Evolutionary conservation across 2,329 filamentous ascomycete species (phyloP).

Genomic region (Cytospora schulzeri): DNA sequence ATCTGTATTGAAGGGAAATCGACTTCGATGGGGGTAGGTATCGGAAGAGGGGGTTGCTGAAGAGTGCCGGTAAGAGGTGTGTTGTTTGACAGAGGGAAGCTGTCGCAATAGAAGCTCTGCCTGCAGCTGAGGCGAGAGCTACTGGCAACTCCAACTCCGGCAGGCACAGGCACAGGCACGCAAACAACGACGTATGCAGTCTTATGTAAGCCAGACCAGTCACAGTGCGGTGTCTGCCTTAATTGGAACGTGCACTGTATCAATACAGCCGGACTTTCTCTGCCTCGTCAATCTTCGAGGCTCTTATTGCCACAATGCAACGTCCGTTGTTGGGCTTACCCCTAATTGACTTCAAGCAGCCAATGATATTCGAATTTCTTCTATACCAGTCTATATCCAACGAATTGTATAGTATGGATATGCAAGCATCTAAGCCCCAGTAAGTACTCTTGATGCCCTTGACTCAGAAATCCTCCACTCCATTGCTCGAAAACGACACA

Average conservation of each 20-base stretch:
- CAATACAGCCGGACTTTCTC: neutral
- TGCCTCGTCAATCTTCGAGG: neutral
- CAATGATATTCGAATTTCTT: neutral
- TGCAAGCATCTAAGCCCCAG: neutral
- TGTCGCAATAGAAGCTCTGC: conserved; percentile 29
- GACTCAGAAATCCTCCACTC: neutral
- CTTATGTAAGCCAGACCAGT: neutral
- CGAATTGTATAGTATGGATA: neutral
- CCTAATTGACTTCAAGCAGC: neutral
- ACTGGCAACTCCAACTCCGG: neutral
- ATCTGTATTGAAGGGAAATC: neutral
- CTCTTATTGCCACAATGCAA: neutral
- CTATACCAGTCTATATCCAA: neutral
- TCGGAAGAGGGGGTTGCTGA: neutral
- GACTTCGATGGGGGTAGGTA: neutral
- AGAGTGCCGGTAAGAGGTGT: conserved; percentile 2
- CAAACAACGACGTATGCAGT: neutral
- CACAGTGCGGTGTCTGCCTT: conserved; percentile 6
- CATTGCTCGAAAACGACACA: neutral
- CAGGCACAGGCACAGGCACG: neutral
- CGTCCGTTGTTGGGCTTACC: neutral
- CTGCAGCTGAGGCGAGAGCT: conserved; percentile 20
- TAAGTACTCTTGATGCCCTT: neutral
- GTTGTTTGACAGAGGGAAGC: conserved; percentile 16
- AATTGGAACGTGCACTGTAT: conserved; percentile 20